These are phyloP conservation scores for Chlorella vulgaris DNA, from an alignment of 139 green algal species.

Conservation along the genomic window DNA sequence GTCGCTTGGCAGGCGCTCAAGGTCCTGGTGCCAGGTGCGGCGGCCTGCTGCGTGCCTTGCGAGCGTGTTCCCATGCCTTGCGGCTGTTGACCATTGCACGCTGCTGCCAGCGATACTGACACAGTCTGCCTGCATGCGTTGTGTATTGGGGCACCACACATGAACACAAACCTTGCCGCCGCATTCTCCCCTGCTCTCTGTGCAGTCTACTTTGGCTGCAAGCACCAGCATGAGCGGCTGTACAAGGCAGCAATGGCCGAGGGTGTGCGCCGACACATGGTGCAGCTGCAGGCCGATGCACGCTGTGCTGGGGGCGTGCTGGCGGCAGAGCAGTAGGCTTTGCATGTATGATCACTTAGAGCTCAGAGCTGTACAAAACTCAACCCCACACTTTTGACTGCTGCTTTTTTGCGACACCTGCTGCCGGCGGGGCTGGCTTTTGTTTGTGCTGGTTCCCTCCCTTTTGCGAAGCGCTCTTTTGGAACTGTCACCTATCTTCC, in stretches of 20 bases:
- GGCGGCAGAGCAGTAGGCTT: too few species aligned
- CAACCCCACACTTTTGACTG: too few species aligned
- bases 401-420: too few species aligned
- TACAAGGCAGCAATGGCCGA: background rate
- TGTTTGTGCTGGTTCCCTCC: too few species aligned
- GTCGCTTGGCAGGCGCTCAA: conserved; percentile 46
- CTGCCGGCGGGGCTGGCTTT: too few species aligned
- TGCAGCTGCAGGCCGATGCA: background rate
- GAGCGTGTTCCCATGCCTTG: background rate
- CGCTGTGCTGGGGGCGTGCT: too few species aligned
- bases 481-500: too few species aligned
- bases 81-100: background rate
- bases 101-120: background rate
- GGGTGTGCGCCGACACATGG: background rate
- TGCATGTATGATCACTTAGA: too few species aligned
- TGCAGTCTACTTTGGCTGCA: conserved; percentile 16
- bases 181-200: background rate
- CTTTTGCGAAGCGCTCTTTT: too few species aligned
- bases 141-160: too few species aligned
- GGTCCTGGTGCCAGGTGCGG: conserved; percentile 15
- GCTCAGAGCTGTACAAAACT: too few species aligned
- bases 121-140: background rate
- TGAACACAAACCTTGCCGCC: too few species aligned
- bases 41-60: background rate
- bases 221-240: background rate